Base-by-base conservation (phyloP, 2,329 filamentous ascomycete species). In the Nemania sp. region DNA sequence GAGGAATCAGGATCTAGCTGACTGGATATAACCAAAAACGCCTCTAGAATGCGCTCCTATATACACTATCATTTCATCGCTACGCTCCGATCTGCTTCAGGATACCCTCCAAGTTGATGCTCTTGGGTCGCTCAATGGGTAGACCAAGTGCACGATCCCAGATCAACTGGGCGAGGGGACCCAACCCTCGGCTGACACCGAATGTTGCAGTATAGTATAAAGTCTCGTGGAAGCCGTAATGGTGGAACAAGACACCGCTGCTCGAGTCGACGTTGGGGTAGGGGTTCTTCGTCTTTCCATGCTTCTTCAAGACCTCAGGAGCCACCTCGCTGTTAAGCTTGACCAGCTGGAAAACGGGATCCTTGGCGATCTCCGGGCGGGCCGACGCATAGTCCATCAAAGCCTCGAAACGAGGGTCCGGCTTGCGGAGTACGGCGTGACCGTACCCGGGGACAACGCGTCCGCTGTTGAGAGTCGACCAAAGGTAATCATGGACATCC, bases 251-350 rank as follows among this genome's bases (percentile, higher is more conserved):
- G 5, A 98, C 93, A 66, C 95, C 95, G 0, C 92, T 97, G 65
- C 87, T 89, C 49, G 90, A 92, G 78, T 99, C 95, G 64, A 99
- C 95, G 75, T 99, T 99, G 66, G 95, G 95, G 79, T 94, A 96
- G 1, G 95, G 92, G 80, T 97, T 97, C 84, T 96, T 96, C 68
- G 92, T 97, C 88, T 97, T 98, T 77, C 95, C 95, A 75, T 99
- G 95, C 80, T 97, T 88, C 71, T 87, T 95, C 70, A 99, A 83
- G 18, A 99, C 95, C 54, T 87, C 85, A 15, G 95, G 95, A 0
- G 95, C 95, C 65, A 99, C 89, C 72, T 92, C 89, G 67, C 90
- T 92, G 81, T 96, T 98, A 80, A 90, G 89, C 84, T 93, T 90
- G 57, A 99, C 94, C 11, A 99, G 87, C 77, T 92, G 87, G 87